These are phyloP conservation scores for Penicillium longicatenatum DNA, from an alignment of 495 filamentous ascomycete species.

Conservation along the genomic window DNA sequence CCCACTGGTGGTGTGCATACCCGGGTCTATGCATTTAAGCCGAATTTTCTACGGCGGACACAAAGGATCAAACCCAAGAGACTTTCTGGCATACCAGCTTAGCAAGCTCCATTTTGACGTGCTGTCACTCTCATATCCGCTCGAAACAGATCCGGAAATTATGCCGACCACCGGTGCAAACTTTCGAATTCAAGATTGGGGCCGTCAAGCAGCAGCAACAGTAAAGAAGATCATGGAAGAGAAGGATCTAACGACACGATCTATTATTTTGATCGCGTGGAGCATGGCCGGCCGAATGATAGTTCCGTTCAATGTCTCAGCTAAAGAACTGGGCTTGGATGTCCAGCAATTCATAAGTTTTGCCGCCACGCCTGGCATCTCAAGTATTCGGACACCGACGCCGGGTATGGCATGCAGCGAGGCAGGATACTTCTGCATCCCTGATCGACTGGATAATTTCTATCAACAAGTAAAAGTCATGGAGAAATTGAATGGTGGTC, in stretches of 20 bases:
- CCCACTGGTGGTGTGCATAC: constrained; percentile 26
- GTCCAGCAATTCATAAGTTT: constrained; percentile 24
- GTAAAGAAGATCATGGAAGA: constrained; percentile 14
- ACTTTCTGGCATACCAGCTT: constrained; percentile 26
- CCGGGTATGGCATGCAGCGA: constrained; percentile 3
- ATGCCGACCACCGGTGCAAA: constrained; percentile 16
- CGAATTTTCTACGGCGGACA: constrained; percentile 33
- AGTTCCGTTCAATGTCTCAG: constrained; percentile 21
- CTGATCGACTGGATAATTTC: constrained; percentile 12
- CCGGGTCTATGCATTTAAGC: constrained; percentile 22
- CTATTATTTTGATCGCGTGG: constrained; percentile 22
- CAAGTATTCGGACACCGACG: constrained; percentile 10
- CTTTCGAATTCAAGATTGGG: constrained; percentile 26
- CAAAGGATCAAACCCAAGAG: constrained; percentile 6
- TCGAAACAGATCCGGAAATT: constrained; percentile 18
- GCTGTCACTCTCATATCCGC: constrained; percentile 29
- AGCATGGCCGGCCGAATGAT: constrained; percentile 31
- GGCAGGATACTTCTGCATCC: constrained; percentile 15
- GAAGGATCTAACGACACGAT: constrained; percentile 6
- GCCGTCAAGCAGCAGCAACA: constrained; percentile 21
- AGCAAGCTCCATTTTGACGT: constrained; percentile 19
- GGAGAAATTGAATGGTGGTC: constrained; percentile 9
- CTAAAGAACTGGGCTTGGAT: constrained; percentile 16
- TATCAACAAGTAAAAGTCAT: constrained; percentile 15
- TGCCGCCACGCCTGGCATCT: constrained; percentile 27